Evolutionary conservation across 257 asterid genomes (phyloP), one percentile per base, ranked within the genome.

Genomic region (Gardenia jasminoides): DNA sequence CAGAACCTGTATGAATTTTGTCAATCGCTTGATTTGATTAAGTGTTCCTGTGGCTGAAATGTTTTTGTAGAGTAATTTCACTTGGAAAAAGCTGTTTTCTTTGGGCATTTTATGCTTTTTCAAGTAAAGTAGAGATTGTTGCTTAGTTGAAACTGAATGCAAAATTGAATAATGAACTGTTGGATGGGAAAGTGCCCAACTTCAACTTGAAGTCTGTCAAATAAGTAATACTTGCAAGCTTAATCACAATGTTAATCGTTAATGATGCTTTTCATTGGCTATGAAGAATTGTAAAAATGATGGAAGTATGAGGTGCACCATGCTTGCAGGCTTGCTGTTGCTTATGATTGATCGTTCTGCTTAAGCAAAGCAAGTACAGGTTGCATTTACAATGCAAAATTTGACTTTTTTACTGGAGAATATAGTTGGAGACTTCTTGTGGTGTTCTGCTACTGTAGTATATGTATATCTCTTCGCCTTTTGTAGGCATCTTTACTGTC

Each of bases 1-100:
- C 81, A n/a, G 88, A 93, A 85, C 98, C 99, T 84, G 99, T 93
- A 89, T 69, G 87, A 13, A 26, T 22, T 75, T 54, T 4, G 47
- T 28, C 26, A 65, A 33, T 74, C 13, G 0, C 22, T 36, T 10
- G 12, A 13, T 20, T 26, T 74, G 22, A 20, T 3, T 13, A 8
- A 30, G 3, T 73, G 10, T n/a, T 52, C 22, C 10, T 68, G 28
- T 22, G 20, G 8, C 72, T 67, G 72, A 36, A 67, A 16, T 67
- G 24, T 31, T 69, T 69, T 20, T 10, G 17, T 69, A 31, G 1
- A 33, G 6, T 67, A 36, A 17, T 33, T 67, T 67, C 72, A 36
- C 24, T 36, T 17, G n/a, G 44, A 6, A 31, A 8, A 33, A 69
- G 67, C 33, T 28, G 5, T 68, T 36, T 22, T 69, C 54, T 12